phyloP scores from a whole-genome alignment of 2,329 filamentous ascomycete species.

The Pseudocercospora macadamiae region DNA sequence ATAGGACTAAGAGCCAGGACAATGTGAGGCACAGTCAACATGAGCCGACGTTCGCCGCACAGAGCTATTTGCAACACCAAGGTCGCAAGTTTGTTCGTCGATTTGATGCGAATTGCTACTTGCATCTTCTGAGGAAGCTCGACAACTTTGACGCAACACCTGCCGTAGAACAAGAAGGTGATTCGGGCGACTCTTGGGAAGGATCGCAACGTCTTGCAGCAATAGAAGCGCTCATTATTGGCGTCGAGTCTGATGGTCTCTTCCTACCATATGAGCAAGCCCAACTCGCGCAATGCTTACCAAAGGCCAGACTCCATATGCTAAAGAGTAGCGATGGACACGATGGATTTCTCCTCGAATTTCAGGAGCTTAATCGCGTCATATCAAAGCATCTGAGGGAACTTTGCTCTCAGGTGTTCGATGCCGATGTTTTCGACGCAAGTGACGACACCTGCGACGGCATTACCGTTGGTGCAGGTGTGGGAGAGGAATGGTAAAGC shows the following conservation, averaged over 20 bases:
- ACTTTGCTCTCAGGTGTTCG: background rate
- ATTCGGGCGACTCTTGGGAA: background rate
- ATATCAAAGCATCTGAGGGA: background rate
- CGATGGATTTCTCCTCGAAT: background rate
- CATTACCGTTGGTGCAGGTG: background rate
- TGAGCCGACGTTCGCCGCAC: constrained; percentile 72
- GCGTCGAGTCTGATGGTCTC: background rate
- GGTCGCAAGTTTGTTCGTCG: constrained; percentile 93
- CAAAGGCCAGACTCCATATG: background rate
- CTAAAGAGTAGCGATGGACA: background rate
- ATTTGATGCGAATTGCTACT: constrained; percentile 98
- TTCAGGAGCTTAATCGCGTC: background rate
- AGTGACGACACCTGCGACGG: background rate
- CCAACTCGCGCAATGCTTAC: background rate
- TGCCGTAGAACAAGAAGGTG: background rate
- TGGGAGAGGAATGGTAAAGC: background rate
- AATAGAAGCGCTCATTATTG: background rate
- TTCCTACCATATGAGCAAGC: background rate
- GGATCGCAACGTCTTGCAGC: background rate
- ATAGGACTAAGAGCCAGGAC: background rate
- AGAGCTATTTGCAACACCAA: constrained; percentile 96
- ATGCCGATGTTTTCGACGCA: background rate
- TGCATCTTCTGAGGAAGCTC: constrained; percentile 94
- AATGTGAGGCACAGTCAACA: background rate
- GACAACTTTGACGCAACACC: constrained; percentile 82